Percentiles rank a stretch among this genome's conserved stretches.
These are phyloP conservation scores for Verticillium nonalfalfae DNA, from an alignment of 2,329 filamentous ascomycete species.

Conservation along the genomic window DNA sequence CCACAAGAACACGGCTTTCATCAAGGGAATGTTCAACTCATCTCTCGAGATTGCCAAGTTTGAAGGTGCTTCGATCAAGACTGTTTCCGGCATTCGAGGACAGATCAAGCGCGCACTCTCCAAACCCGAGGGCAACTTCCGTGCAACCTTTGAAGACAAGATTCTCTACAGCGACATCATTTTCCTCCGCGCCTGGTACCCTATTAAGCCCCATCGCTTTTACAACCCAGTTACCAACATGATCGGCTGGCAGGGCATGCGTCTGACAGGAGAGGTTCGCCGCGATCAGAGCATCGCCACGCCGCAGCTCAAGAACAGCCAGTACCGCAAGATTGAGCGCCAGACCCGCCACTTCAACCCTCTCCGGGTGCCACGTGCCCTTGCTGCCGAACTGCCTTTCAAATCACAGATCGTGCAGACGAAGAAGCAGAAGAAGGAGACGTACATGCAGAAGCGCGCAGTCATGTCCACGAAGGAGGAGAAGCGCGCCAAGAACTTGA, in stretches of 20 bases:
- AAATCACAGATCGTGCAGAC: conserved; percentile 83
- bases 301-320: conserved; percentile 75
- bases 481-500: conserved; percentile 77
- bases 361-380: conserved; percentile 67
- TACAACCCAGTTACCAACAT: conserved; percentile 96
- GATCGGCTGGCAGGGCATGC: conserved; percentile 89
- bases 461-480: conserved; percentile 84
- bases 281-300: conserved; percentile 68
- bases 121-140: conserved; percentile 92
- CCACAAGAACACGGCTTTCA: conserved; percentile 98
- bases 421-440: conserved; percentile 71
- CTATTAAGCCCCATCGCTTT: conserved; percentile 89
- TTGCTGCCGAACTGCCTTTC: conserved; percentile 83
- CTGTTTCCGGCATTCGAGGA: conserved; percentile 88
- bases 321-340: conserved; percentile 68
- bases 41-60: conserved; percentile 96
- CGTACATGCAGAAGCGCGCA: conserved; percentile 92
- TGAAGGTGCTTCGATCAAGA: conserved; percentile 91
- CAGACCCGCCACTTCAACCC: conserved; percentile 71
- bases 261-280: conserved; percentile 86
- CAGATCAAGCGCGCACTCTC: conserved; percentile 94
- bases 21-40: conserved; percentile 96
- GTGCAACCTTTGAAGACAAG: conserved; percentile 98
- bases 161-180: conserved; percentile 95
- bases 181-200: conserved; percentile 94